Base-by-base conservation (phyloP, 805 yeast species). In the Yarrowia sp. region DNA sequence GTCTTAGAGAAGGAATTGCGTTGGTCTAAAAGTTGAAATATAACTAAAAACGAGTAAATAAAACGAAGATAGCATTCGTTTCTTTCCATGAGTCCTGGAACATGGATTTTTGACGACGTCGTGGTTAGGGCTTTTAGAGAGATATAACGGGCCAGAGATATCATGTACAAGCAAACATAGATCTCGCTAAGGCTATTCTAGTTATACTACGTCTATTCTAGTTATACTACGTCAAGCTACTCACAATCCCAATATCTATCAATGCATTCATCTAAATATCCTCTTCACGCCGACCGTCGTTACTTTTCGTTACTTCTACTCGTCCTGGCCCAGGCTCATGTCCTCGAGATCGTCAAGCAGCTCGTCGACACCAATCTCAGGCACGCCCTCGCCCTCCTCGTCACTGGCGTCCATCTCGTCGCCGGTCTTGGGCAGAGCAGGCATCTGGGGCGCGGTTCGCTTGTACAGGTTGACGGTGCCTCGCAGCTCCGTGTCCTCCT, bases 401-500 rank as follows among this genome's bases (percentile, higher is more conserved):
- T 70, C 76, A 5, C 61, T 66, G 21, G 31, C 65, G 7, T 63
- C 69, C 66, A 63, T 65, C 25, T 66, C 66, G 32, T 63, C 68
- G 5, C 66, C 72, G 4, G 65, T 64, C 61, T 63, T 65, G 59
- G 24, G 63, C 7, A 66, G 62, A 32, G 49, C 71, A 13, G 59
- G 63, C 27, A 63, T 53, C 58, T 68, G 71, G n/a, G 69, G 64
- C 46, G 67, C 68, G 33, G 71, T 62, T 21, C 86, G 84, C 77
- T 91, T 94, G 80, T 94, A 94, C 70, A 94, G 71, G 72, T 94
- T 93, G 74, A 94, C 84, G 47, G 90, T 84, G 69, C 87, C 91
- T 79, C 99, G 88, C 73, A 94, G 82, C 73, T 94, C 99, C 62
- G 85, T 85, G 76, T 94, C 99, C 76, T 94, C 98, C 79, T 94